Evolutionary conservation across 805 yeast genomes (phyloP), one percentile per base, ranked within the genome.

Genomic region (Myxozyma melibiosi): DNA sequence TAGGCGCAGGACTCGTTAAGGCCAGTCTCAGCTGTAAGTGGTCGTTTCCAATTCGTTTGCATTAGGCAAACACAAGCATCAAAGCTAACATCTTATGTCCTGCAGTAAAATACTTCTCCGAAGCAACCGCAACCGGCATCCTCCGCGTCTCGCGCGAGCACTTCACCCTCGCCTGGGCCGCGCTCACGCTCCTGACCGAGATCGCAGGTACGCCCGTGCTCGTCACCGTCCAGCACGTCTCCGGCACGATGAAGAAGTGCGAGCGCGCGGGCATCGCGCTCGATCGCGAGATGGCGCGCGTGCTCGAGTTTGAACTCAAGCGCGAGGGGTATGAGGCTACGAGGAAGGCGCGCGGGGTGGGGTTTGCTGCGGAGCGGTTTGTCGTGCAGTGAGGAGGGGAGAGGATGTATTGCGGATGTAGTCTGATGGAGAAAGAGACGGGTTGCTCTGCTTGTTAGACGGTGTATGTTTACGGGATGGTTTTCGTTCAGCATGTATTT

Each of bases 91-190:
- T 27, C 5, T 25, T 35, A n/a, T 7, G 2, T 24, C 7, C 8
- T 35, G 2, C 49, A 51, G 72, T 91, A 51, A 88, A 90, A 68
- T 90, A 90, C 69, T 91, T 88, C 71, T 87, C 94, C 14, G 82
- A 82, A 53, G 80, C 79, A 65, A 90, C 97, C 0, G 83, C 90
- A 0, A 84, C 90, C 0, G 97, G 97, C 0, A 91, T 91, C 3
- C 66, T 92, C 18, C 77, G 96, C 60, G 87, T 92, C 55, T 79
- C 85, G 7, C 71, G 96, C 55, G 86, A 81, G 44, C 83, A 84
- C 55, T 79, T 76, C 49, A 81, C 84, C 42, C 65, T 80, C 2
- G 80, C 89, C 0, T 75, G 88, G 55, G 88, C 86, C 0, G 88
- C 96, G 0, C 69, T 92, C 58, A 70, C 74, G 2, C 65, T 68